Base-by-base conservation (phyloP, 2,329 filamentous ascomycete genomes). In the Emericellopsis atlantica region DNA sequence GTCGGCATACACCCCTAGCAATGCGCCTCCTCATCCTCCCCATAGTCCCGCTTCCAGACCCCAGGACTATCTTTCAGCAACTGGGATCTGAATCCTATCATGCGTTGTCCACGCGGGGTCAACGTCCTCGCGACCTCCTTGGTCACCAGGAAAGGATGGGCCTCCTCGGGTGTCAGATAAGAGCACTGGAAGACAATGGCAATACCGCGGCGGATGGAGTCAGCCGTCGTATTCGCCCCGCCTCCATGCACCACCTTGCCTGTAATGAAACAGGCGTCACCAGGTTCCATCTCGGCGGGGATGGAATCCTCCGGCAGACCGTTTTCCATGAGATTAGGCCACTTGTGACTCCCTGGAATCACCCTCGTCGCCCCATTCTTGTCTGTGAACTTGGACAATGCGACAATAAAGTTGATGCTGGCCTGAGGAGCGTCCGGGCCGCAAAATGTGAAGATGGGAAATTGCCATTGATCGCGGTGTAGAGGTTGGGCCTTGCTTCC, bases 191-290 rank as follows among this genome's bases (percentile, higher is more conserved):
- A 43, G 15, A 43, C 40, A 11, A 44, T 32, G 16, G 43, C 37
- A 6, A 46, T 32, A 7, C 35, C 41, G 34, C 43, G 40, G 24
- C 44, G 43, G 14, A 23, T 37, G 4, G 18, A 22, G 33, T 44
- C 40, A 14, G 34, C 24, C 7, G 55, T 57, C 29, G n/a, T 41
- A 43, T 58, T 57, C 9, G 45, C 51, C n/a, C 55, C 55, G 8
- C 51, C 51, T 6, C 54, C 54, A 39, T 59, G 55, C 15, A 57
- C 51, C 5, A 57, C 51, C 49, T 58, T 59, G 26, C 56, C 54
- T 22, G 43, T 49, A 32, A 59, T 53, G 41, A 57, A 52, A 32
- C 49, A 49, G 9, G 50, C 51, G 40, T 58, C 55, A 10, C 56
- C 56, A 0, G 44, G 40, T 12, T 54, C 42, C 52, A 56, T 56